Base-by-base conservation (phyloP, 352 stramenopile species). In the Blastocystis sp. region DNA sequence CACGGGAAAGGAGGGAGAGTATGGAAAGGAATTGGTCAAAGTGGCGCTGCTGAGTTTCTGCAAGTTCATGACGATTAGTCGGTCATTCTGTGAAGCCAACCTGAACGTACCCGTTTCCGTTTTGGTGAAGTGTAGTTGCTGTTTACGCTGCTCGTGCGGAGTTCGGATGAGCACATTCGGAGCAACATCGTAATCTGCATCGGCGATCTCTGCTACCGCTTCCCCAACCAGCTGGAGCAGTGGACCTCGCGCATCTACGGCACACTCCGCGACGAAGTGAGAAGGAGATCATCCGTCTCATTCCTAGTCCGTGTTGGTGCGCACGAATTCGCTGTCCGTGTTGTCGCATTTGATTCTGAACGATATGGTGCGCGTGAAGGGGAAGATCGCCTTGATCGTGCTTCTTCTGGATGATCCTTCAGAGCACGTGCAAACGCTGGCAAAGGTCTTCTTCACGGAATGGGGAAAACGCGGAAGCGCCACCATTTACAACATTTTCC, bases 321-420 rank as follows among this genome's bases (percentile, higher is more conserved):
- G 96, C 51, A 95, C 96, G 71, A 98, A 98, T 90, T 97, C 96
- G 51, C 94, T 98, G 63, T 97, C 98, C 90, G 96, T 98, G 41
- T 94, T 99, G 1, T 98, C 96, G 37, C 97, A 99, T 90, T 94
- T 99, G 51, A 98, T 99, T 91, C 92, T 99, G 45, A 99, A 99
- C 92, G 97, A 99, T 90, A 99, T 99, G 97, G 97, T 99, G 59
- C 98, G 98, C 92, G 96, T 98, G n/a, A 98, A 98, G 91, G 96
- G 95, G 21, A 95, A 98, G 91, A 93, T 96, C 2, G 93, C 92
- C 65, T 92, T 98, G 79, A 97, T 99, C 78, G 96, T 96, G 2
- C 93, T 98, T 13, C 98, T 95, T 51, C 91, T 99, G 29, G 93
- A 97, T 13, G 96, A 98, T 90, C 91, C 95, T n/a, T 95, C 97